Evolutionary conservation across 106 monocot genomes (phyloP).

Genomic region (Vanilla planifolia): DNA sequence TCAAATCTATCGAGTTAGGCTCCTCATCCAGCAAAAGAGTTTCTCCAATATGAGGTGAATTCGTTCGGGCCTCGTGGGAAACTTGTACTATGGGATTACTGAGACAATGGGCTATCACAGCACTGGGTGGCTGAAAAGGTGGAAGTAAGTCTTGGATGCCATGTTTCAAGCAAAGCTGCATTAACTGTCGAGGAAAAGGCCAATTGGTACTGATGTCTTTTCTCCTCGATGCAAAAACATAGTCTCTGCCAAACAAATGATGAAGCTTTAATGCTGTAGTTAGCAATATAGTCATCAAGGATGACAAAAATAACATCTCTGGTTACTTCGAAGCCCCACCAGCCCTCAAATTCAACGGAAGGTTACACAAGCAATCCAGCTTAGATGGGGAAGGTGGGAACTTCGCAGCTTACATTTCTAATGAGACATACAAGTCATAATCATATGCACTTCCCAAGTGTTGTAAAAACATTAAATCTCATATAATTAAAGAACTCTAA

Average conservation of each 20-base stretch:
- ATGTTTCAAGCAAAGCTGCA: constrained; percentile 59
- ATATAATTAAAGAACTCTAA: background rate
- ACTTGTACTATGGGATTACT: background rate
- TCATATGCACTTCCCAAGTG: constrained; percentile 9
- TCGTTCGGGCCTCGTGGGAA: too few species aligned
- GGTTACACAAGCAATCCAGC: background rate
- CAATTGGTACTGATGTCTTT: constrained; percentile 51
- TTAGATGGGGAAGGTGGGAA: background rate
- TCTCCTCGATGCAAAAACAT: constrained; percentile 56
- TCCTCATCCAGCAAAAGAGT: background rate
- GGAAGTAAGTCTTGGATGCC: constrained; percentile 56
- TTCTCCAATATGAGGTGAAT: background rate
- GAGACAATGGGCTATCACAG: constrained; percentile 24
- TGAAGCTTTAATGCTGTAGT: background rate
- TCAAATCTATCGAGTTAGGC: too few species aligned
- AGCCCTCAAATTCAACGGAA: background rate
- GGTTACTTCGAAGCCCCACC: background rate
- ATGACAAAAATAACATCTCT: background rate
- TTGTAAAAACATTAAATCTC: constrained; percentile 7
- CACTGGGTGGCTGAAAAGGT: constrained; percentile 71
- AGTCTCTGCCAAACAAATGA: constrained; percentile 44
- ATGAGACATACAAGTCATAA: background rate
- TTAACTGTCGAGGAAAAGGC: constrained; percentile 50
- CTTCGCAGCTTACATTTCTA: background rate
- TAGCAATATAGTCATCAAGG: background rate